A percentile compares a stretch with the other conserved stretches of the same genome.
Evolutionary conservation across 2,329 filamentous ascomycete species (phyloP).

Genomic region (Cladophialophora psammophila): DNA sequence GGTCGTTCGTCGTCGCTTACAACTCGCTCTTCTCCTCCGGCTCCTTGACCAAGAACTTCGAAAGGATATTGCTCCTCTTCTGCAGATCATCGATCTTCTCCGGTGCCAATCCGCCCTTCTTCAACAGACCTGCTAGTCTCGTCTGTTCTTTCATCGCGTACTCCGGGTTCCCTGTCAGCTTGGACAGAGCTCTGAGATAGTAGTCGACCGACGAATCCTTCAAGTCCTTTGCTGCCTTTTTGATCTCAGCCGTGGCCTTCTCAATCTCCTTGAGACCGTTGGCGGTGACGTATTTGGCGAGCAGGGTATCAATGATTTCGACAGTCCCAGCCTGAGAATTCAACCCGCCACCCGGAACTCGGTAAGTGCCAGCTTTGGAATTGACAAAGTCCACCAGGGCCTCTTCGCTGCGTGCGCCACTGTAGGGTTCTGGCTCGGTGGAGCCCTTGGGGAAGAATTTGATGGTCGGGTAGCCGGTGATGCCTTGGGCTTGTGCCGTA

Average conservation of each 20-base stretch:
- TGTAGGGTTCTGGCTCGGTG: slow-evolving; percentile 74
- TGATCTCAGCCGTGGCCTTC: slow-evolving; percentile 73
- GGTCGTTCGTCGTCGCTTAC: slow-evolving; percentile 52
- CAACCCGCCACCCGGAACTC: slow-evolving; percentile 79
- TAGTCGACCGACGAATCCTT: slow-evolving; percentile 89
- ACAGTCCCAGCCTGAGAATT: slow-evolving; percentile 82
- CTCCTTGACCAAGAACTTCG: slow-evolving; percentile 72
- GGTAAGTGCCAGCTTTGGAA: slow-evolving; percentile 85
- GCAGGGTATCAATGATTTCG: slow-evolving; percentile 75
- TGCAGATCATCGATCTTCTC: slow-evolving; percentile 89
- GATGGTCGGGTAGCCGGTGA: slow-evolving; percentile 93
- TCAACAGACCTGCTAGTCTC: slow-evolving; percentile 78
- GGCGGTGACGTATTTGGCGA: slow-evolving; percentile 72
- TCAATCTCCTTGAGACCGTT: slow-evolving; percentile 56
- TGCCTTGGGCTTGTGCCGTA: slow-evolving; percentile 75
- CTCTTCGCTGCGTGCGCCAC: slow-evolving; percentile 76
- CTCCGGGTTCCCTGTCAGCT: slow-evolving; percentile 76
- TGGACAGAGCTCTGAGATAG: slow-evolving; percentile 90
- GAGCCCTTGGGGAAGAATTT: slow-evolving; percentile 94
- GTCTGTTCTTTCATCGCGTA: slow-evolving; percentile 87
- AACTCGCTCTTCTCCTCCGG: slow-evolving; percentile 67
- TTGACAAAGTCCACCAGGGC: slow-evolving; percentile 85
- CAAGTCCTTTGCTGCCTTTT: slow-evolving; percentile 72
- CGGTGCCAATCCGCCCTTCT: slow-evolving; percentile 83
- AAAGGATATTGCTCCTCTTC: slow-evolving; percentile 85